Percentiles rank a stretch among this genome's conserved stretches.
Evolutionary conservation across 1,284 basidiomycete genomes (phyloP).

Genomic region (Vanrija sp.): DNA sequence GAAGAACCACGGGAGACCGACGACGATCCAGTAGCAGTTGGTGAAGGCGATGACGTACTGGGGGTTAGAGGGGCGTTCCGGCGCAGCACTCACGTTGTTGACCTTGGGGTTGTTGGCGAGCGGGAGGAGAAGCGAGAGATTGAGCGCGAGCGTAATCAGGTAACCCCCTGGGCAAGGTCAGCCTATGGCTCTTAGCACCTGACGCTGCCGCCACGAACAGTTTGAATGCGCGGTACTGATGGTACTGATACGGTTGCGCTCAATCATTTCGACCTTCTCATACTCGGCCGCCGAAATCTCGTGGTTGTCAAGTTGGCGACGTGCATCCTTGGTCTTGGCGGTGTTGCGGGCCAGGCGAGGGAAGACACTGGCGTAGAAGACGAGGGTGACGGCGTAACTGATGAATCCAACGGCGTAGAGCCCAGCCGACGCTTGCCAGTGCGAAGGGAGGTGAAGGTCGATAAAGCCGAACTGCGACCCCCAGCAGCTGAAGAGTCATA

Average conservation of each 20-base stretch:
- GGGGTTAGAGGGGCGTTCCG: not conserved
- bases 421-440: constrained; percentile 69
- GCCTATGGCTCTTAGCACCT: not conserved
- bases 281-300: constrained; percentile 61
- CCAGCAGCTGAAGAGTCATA: constrained; percentile 56
- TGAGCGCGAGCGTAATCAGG: constrained; percentile 62
- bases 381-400: constrained; percentile 41
- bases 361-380: constrained; percentile 73
- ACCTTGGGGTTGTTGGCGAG: constrained; percentile 60
- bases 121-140: constrained; percentile 69
- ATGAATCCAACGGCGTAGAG: constrained; percentile 70
- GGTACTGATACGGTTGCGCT: constrained; percentile 78
- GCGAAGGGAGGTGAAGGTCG: constrained; percentile 51
- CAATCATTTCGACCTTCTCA: constrained; percentile 68
- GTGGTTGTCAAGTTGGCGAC: constrained; percentile 58
- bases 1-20: constrained; percentile 78
- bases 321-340: constrained; percentile 57
- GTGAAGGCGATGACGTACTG: constrained; percentile 42
- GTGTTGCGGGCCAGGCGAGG: constrained; percentile 77
- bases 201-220: constrained; percentile 21
- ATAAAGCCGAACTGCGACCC: constrained; percentile 69
- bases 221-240: constrained; percentile 72
- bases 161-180: constrained; percentile 57
- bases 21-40: constrained; percentile 66
- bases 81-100: constrained; percentile 53